phyloP scores from a whole-genome alignment of 345 rosid species.

The Pugionium dolabratum region DNA sequence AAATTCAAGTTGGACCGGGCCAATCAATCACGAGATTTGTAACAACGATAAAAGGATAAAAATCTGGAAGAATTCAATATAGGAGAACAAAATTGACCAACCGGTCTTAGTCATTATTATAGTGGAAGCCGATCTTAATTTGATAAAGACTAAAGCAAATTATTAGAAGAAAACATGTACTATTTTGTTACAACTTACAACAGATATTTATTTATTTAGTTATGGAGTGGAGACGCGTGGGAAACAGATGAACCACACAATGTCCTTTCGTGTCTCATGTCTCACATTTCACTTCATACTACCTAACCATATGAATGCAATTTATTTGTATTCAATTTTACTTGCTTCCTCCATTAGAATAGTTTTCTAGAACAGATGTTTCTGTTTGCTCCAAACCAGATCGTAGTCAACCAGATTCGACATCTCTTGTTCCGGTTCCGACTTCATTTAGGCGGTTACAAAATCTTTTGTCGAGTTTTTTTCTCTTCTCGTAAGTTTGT shows the following conservation, averaged over 20 bases:
- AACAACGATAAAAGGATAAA: background rate
- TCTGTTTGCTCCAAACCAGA: no score
- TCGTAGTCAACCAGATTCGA: no score
- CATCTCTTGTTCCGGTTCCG: no score
- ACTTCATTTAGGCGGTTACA: no score
- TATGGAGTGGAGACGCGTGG: constrained; percentile 32
- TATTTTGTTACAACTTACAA: background rate
- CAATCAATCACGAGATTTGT: constrained; percentile 7
- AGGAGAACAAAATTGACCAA: constrained; percentile 27
- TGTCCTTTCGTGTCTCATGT: constrained; percentile 25
- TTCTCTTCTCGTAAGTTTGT: no score
- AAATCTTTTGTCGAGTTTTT: no score
- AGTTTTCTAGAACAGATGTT: no score
- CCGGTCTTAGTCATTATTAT: constrained; percentile 14
- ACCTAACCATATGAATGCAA: constrained; percentile 3
- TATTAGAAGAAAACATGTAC: constrained; percentile 31
- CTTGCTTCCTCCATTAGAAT: no score
- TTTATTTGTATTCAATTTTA: no score
- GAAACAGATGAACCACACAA: constrained; percentile 25
- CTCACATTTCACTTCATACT: constrained; percentile 18
- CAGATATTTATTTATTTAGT: constrained; percentile 14
- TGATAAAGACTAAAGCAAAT: constrained; percentile 13
- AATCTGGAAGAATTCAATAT: background rate
- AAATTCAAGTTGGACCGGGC: background rate
- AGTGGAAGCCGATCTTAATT: constrained; percentile 30